phyloP scores from a whole-genome alignment of 2,329 filamentous ascomycete genomes.

The Aspergillus glaucus region DNA sequence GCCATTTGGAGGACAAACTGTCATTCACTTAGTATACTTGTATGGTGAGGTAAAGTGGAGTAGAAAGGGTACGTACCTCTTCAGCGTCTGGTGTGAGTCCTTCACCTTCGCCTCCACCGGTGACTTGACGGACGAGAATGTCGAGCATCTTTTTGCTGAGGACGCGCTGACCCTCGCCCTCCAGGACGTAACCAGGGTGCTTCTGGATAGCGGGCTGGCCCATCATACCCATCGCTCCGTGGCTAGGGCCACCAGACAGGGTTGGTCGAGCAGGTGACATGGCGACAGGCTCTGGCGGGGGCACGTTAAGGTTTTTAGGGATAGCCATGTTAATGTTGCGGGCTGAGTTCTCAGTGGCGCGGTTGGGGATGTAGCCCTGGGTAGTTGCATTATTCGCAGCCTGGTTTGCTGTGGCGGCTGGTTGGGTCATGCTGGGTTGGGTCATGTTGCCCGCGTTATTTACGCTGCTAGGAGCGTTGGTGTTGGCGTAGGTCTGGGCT shows the following conservation, averaged over 20 bases:
- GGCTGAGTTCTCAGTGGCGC: conserved; percentile 31
- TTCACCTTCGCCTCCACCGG: conserved; percentile 70
- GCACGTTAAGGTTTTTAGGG: conserved; percentile 69
- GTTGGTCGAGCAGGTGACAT: conserved; percentile 74
- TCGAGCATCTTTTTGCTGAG: conserved; percentile 98
- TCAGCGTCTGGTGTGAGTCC: conserved; percentile 86
- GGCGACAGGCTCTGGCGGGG: conserved; percentile 65
- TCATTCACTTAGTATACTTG: not conserved
- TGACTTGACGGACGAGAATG: conserved; percentile 89
- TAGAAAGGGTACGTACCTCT: conserved; percentile 58
- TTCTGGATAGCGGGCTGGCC: conserved; percentile 79
- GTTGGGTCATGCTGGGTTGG: conserved; percentile 23
- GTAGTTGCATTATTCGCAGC: conserved; percentile 22
- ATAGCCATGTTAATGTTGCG: conserved; percentile 67
- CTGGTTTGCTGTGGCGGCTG: conserved; percentile 29
- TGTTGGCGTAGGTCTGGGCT: conserved; percentile 38
- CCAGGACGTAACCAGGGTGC: conserved; percentile 75
- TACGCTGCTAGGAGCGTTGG: conserved; percentile 14
- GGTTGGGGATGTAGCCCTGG: conserved; percentile 36
- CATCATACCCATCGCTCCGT: conserved; percentile 73
- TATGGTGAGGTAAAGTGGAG: conserved; percentile 1
- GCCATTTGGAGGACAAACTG: conserved; percentile 82
- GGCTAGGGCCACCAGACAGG: conserved; percentile 67
- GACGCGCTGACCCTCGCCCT: conserved; percentile 85
- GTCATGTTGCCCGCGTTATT: conserved; percentile 14